Evolutionary conservation across 2,329 filamentous ascomycete genomes (phyloP), one percentile per base, ranked within the genome.

Genomic region (Thielaviopsis ethacetica): DNA sequence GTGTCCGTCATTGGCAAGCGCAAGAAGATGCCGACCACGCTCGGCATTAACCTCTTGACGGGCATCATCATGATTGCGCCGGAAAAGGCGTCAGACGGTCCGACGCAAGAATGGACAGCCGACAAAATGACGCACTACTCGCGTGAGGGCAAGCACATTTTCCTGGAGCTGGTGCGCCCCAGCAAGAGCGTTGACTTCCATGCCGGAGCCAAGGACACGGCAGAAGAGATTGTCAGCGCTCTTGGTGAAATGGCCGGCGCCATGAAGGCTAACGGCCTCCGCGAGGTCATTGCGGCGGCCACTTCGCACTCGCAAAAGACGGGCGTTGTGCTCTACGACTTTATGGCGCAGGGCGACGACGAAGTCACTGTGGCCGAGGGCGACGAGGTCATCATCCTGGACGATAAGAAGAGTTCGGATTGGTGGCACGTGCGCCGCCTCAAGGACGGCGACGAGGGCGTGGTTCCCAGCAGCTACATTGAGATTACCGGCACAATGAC

Each of bases 71-170:
- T 95, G 71, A 88, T 98, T 65, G 87, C 90, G 0, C 91, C 91
- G 0, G 91, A 94, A 68, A 88, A 86, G 68, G 78, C 83, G 55
- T 79, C 83, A 62, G 89, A 96, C 68, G 91, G 89, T 1, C 85
- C 87, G 3, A 84, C 88, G 61, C 85, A 94, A 67, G 91, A 95
- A 71, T 98, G 93, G 93, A 86, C 85, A 1, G 91, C 90, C 0
- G 91, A 97, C 51, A 93, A 87, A 69, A 85, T 98, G 78, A 90
- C 86, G n/a, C 89, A 96, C 71, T 97, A 97, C 70, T 96, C 91
- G 22, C 89, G 95, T 60, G 93, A 98, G 73, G 93, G 91, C 41
- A 98, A 98, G 68, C 93, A 97, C 71, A 88, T 98, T 15, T 98
- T 98, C 67, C 77, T 98, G 69, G 93, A 98, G 69, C 76, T 98